These are phyloP conservation scores for Microbotryum violaceum DNA, from an alignment of 1,284 basidiomycete species.

Conservation along the genomic window DNA sequence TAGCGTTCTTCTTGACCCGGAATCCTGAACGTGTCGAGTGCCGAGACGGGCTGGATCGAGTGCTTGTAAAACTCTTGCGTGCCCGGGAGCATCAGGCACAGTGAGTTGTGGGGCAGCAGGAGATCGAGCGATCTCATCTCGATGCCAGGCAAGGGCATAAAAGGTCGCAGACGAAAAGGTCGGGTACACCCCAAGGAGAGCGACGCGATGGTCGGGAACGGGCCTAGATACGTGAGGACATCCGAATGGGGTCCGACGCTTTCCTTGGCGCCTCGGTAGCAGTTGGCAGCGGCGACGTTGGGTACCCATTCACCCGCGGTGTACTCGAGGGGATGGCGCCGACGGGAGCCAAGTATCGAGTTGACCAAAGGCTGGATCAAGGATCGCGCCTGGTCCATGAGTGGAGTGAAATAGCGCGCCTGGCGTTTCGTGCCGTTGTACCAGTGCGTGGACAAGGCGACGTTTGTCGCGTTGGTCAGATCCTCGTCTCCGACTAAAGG, in stretches of 20 bases:
- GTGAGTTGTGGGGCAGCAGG: slow-evolving; percentile 73
- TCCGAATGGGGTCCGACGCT: slow-evolving; percentile 77
- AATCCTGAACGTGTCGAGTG: slow-evolving; percentile 31
- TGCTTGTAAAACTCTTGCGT: slow-evolving; percentile 81
- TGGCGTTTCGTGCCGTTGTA: slow-evolving; percentile 64
- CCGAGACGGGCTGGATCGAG: slow-evolving; percentile 32
- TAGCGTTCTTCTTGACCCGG: slow-evolving; percentile 13
- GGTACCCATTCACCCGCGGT: slow-evolving; percentile 62
- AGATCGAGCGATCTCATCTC: slow-evolving; percentile 62
- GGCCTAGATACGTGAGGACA: slow-evolving; percentile 61
- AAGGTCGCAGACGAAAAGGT: slow-evolving; percentile 29
- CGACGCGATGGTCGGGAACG: slow-evolving; percentile 85
- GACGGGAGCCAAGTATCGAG: slow-evolving; percentile 50
- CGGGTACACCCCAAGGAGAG: slow-evolving; percentile 66
- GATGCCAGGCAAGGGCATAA: slow-evolving; percentile 5
- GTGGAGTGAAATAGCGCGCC: slow-evolving; percentile 56
- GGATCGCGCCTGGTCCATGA: slow-evolving; percentile 69
- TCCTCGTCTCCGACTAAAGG: neutral
- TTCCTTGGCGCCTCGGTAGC: slow-evolving; percentile 74
- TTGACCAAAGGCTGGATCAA: slow-evolving; percentile 72
- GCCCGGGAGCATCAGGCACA: slow-evolving; percentile 85
- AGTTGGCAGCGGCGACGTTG: slow-evolving; percentile 84
- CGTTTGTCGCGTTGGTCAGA: neutral
- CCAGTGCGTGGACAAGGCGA: slow-evolving; percentile 47
- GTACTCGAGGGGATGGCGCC: slow-evolving; percentile 65